These are phyloP conservation scores for Vachellia collinsii DNA, from an alignment of 306 rosid genomes.

Conservation along the genomic window DNA sequence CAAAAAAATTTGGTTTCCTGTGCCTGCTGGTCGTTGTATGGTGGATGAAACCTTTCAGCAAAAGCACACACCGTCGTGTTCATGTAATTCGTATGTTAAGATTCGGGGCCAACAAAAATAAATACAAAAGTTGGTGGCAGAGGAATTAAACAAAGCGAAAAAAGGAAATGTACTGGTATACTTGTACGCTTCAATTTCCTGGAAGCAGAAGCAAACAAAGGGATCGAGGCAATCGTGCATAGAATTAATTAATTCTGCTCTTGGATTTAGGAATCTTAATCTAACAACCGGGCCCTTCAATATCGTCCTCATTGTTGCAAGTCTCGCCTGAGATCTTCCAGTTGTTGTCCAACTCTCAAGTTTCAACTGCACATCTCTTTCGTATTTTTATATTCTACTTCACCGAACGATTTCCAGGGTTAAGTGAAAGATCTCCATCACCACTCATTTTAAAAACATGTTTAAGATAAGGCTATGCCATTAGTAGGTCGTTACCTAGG, in stretches of 20 bases:
- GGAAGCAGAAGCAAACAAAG: constrained; percentile 1
- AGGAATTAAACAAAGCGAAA: background rate
- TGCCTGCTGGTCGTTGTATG: background rate
- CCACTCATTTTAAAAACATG: background rate
- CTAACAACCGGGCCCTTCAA: background rate
- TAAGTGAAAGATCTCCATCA: background rate
- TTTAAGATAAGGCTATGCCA: background rate
- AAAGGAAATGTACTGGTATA: constrained; percentile 8
- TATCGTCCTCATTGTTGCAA: background rate
- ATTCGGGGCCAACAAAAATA: background rate
- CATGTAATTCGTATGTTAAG: background rate
- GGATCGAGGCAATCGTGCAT: constrained; percentile 6
- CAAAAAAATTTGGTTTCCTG: background rate
- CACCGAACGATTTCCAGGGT: background rate
- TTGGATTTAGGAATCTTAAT: background rate
- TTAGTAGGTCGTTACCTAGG: background rate
- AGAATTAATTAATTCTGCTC: background rate
- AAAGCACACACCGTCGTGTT: background rate
- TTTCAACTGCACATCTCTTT: background rate
- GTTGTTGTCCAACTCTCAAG: background rate
- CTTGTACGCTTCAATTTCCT: background rate
- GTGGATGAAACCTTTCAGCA: constrained; percentile 16
- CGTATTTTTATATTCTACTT: background rate
- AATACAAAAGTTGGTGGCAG: background rate
- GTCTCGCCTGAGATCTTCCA: background rate